Evolutionary conservation across 2,329 filamentous ascomycete species (phyloP).

Genomic region (Zymoseptoria tritici): DNA sequence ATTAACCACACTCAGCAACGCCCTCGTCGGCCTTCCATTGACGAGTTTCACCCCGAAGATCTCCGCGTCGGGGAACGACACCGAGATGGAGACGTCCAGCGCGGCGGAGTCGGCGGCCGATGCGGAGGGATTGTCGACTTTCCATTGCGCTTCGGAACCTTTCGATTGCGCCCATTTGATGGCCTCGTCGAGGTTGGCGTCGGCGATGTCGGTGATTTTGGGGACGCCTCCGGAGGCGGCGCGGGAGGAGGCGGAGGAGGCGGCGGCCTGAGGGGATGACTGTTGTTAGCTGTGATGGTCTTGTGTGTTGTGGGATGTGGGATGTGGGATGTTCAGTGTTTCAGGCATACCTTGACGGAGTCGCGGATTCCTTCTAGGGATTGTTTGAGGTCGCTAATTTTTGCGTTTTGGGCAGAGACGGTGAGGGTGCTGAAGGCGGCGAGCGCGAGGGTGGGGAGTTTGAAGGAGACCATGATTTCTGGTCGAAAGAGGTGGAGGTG

Average conservation of each 20-base stretch:
- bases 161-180: slow-evolving; percentile 11
- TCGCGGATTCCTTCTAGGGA: slow-evolving; percentile 20
- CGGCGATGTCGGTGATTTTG: slow-evolving; percentile 8
- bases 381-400: neutral
- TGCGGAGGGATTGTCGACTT: slow-evolving; percentile 7
- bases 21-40: slow-evolving; percentile 80
- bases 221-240: slow-evolving; percentile 16
- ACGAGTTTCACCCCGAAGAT: slow-evolving; percentile 93
- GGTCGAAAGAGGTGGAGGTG: neutral
- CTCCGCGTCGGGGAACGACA: slow-evolving; percentile 60
- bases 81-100: slow-evolving; percentile 50
- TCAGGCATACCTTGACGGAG: slow-evolving; percentile 29
- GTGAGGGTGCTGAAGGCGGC: slow-evolving; percentile 62
- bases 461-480: slow-evolving; percentile 60
- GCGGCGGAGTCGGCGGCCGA: slow-evolving; percentile 39
- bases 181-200: slow-evolving; percentile 15
- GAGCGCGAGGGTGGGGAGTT: slow-evolving; percentile 63
- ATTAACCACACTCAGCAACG: slow-evolving; percentile 76
- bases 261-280: neutral
- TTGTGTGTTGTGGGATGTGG: too few relatives aligned
- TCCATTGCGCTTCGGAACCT: slow-evolving; percentile 7
- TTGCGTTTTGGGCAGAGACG: slow-evolving; percentile 50
- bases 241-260: neutral
- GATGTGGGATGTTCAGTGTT: too few relatives aligned
- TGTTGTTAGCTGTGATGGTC: slow-evolving; percentile 2